Conservation (phyloP, 768 basidiomycete species). For the Lyophyllum shimeji region DNA sequence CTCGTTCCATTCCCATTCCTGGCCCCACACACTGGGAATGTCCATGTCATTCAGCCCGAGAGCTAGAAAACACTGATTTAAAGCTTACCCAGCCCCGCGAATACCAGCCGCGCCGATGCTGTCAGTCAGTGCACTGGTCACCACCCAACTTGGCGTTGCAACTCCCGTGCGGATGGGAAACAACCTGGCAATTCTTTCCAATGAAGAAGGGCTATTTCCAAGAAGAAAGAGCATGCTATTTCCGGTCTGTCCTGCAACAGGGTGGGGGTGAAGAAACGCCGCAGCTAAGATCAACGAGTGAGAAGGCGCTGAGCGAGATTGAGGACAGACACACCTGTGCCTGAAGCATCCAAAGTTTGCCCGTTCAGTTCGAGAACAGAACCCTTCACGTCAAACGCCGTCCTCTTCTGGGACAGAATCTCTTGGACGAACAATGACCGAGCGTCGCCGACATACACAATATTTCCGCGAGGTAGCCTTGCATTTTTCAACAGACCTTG, state of each 20-base stretch:
- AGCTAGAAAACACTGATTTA: not conserved
- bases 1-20: conserved; percentile 45
- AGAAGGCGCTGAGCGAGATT: conserved; percentile 2
- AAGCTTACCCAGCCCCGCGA: conserved; percentile 70
- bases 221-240: conserved; percentile 53
- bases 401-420: conserved; percentile 30
- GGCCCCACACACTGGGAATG: conserved; percentile 24
- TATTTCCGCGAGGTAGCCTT: conserved; percentile 42
- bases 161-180: conserved; percentile 87
- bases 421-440: conserved; percentile 29
- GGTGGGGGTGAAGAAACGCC: conserved; percentile 71
- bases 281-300: conserved; percentile 18
- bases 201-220: conserved; percentile 51
- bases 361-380: conserved; percentile 26
- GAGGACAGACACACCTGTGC: conserved; percentile 26
- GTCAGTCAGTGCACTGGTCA: conserved; percentile 55
- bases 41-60: not conserved
- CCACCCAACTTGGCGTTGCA: conserved; percentile 74
- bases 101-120: conserved; percentile 69
- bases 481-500: conserved; percentile 16
- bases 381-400: conserved; percentile 30
- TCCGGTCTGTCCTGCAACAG: conserved; percentile 24
- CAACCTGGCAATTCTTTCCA: conserved; percentile 70
- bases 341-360: conserved; percentile 23
- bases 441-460: conserved; percentile 56